These are phyloP conservation scores for Alternaria ethzedia DNA, from an alignment of 2,329 filamentous ascomycete species.

Conservation along the genomic window DNA sequence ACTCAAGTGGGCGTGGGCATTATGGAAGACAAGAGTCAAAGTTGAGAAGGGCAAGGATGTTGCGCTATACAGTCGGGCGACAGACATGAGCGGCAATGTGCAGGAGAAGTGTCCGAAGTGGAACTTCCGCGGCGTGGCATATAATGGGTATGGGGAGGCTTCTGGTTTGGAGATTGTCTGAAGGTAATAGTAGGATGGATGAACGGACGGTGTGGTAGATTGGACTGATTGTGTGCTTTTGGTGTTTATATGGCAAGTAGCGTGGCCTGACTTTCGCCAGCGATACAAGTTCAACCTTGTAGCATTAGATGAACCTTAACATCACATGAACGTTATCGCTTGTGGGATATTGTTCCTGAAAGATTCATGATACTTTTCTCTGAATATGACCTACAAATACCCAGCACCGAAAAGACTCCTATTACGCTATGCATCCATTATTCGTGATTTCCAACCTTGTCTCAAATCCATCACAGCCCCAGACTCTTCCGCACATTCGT, in stretches of 20 bases:
- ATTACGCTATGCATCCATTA: constrained; percentile 20
- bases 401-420: constrained; percentile 7
- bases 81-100: constrained; percentile 60
- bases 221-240: not conserved
- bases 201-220: no score
- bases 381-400: not conserved
- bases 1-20: constrained; percentile 62
- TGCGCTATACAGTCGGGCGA: constrained; percentile 61
- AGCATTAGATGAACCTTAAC: no score
- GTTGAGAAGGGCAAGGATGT: constrained; percentile 51
- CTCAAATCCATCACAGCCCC: constrained; percentile 33
- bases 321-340: not conserved
- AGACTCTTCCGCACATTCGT: constrained; percentile 54
- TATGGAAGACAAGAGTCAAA: constrained; percentile 59
- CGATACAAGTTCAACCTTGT: not conserved
- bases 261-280: not conserved
- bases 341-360: not conserved
- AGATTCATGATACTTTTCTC: not conserved
- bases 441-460: not conserved
- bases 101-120: constrained; percentile 59
- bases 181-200: not conserved
- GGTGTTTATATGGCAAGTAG: not conserved
- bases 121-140: constrained; percentile 66
- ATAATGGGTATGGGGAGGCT: constrained; percentile 65
- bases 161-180: constrained; percentile 55